These are phyloP conservation scores for Asterophora lycoperdoides DNA, from an alignment of 768 basidiomycete genomes.

Conservation along the genomic window DNA sequence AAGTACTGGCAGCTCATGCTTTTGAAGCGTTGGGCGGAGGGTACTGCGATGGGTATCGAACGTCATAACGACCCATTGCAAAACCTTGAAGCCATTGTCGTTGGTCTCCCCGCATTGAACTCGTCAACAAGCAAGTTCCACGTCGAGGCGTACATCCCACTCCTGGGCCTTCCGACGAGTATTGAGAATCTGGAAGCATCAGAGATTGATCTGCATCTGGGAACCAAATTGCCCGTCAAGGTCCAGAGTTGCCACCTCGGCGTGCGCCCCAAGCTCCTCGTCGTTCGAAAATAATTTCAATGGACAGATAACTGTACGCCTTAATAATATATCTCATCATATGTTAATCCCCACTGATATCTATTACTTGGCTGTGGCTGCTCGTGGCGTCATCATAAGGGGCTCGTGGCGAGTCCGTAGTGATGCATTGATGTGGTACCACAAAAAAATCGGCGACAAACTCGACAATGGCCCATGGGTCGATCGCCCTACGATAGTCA, in stretches of 20 bases:
- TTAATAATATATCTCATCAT: not conserved
- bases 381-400: not conserved
- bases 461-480: too few species aligned
- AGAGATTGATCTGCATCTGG: not conserved
- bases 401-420: too few species aligned
- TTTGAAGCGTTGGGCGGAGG: slow-evolving; percentile 36
- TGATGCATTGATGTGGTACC: too few species aligned
- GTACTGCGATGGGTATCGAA: slow-evolving; percentile 17
- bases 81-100: slow-evolving; percentile 7
- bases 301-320: not conserved
- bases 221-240: not conserved
- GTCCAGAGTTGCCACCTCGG: not conserved
- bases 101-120: not conserved
- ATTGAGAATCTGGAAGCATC: not conserved
- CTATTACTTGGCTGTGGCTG: not conserved
- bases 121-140: not conserved
- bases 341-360: slow-evolving; percentile 2
- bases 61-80: slow-evolving; percentile 10
- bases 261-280: not conserved
- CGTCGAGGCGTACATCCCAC: slow-evolving; percentile 5
- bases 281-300: slow-evolving; percentile 1
- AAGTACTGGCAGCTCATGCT: slow-evolving; percentile 33
- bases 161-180: not conserved
- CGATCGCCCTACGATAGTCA: too few species aligned
- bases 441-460: not conserved